Conservation (phyloP, 1,139 yeast species). For the Scheffersomyces titani region DNA sequence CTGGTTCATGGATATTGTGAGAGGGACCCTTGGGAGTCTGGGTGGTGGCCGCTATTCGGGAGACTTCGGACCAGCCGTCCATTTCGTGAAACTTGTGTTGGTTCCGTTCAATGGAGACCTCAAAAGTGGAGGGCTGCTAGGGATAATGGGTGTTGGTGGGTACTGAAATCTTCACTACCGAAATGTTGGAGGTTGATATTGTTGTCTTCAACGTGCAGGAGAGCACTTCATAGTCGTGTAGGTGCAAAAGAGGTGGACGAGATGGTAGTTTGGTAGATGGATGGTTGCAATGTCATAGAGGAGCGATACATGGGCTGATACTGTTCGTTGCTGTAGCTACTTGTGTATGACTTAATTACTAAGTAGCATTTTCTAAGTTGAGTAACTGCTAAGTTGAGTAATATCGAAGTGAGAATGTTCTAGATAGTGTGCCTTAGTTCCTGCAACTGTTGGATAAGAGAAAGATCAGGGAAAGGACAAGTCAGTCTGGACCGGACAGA, state of each 20-base stretch:
- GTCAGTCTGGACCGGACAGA: no score
- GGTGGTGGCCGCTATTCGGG: slow-evolving; percentile 28
- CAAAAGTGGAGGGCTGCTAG: background rate
- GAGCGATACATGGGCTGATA: no score
- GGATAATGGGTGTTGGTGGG: background rate
- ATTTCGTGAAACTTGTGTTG: slow-evolving; percentile 3
- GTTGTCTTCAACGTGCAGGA: background rate
- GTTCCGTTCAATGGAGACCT: background rate
- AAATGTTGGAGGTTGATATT: background rate
- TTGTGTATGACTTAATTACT: no score
- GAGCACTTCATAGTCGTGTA: background rate
- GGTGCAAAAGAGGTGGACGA: background rate
- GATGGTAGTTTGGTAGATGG: background rate
- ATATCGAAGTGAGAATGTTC: no score
- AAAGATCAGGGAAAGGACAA: no score
- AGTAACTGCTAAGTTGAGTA: no score
- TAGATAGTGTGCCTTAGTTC: no score
- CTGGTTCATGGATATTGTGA: slow-evolving; percentile 1
- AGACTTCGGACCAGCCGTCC: slow-evolving; percentile 24
- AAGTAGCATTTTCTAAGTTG: no score
- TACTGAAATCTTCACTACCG: background rate
- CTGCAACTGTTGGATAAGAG: no score
- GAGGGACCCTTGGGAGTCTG: background rate
- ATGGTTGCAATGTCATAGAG: background rate
- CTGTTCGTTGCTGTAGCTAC: no score